phyloP scores from a whole-genome alignment of 2,329 filamentous ascomycete genomes.

The Aspergillus sp. region DNA sequence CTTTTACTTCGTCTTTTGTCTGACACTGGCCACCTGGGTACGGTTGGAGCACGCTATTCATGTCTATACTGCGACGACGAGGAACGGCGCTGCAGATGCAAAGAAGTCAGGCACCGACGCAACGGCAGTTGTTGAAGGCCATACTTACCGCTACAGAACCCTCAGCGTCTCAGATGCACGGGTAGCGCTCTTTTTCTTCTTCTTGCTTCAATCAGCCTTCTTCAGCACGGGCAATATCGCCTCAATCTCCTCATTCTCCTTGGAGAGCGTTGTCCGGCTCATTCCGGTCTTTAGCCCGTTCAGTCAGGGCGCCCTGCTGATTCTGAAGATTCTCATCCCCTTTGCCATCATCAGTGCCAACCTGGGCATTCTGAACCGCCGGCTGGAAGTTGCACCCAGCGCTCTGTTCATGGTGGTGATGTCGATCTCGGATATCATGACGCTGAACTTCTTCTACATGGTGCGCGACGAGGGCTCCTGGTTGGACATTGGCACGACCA shows the following conservation, averaged over 20 bases:
- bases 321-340: conserved; percentile 88
- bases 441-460: conserved; percentile 96
- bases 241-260: conserved; percentile 86
- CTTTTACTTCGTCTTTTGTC: conserved; percentile 89
- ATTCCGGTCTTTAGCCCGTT: conserved; percentile 94
- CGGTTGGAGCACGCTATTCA: conserved; percentile 82
- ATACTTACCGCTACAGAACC: conserved; percentile 58
- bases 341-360: conserved; percentile 92
- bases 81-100: conserved; percentile 23
- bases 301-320: conserved; percentile 79
- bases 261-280: conserved; percentile 85
- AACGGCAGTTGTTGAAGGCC: conserved; percentile 35
- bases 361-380: conserved; percentile 85
- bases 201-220: conserved; percentile 90
- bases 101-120: conserved; percentile 33
- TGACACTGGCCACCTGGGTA: conserved; percentile 84
- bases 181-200: conserved; percentile 91
- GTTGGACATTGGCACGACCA: conserved; percentile 96
- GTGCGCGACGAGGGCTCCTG: conserved; percentile 95
- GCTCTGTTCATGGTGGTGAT: conserved; percentile 94
- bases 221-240: conserved; percentile 97
- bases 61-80: conserved; percentile 35
- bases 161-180: conserved; percentile 81
- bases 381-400: conserved; percentile 80
- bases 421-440: conserved; percentile 86